Base-by-base conservation (phyloP, 108 stramenopile species). In the Cyclotella sp. region DNA sequence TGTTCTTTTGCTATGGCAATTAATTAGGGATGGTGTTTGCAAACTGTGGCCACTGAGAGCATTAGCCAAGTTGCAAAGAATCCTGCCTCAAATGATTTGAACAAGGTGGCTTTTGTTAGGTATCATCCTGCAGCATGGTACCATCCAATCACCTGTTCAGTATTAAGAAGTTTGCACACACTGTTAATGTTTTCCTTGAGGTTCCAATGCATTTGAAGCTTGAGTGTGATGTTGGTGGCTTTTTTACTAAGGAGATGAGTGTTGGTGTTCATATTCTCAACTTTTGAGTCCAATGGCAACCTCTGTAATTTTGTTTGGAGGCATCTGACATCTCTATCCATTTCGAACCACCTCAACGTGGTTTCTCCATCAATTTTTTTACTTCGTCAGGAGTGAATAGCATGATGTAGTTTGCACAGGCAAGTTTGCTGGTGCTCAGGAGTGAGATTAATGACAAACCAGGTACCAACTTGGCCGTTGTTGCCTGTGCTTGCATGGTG, bases 121-220 rank as follows among this genome's bases (percentile, higher is more conserved):
- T 59, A 61, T 0, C 70, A 58, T 9, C 58, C 70, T 9, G 70
- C 55, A 0, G 70, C 70, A 59, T 72, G 70, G 44, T 72, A 72
- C 54, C 57, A 72, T 22, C 29, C 26, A 16, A 72, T 29, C 0
- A 60, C 42, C 44, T 72, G 63, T 43, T 64, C 63, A 8, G 22
- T 44, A 19, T 64, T 64, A 2, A 43, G 63, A 0, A 64, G 13
- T 64, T 64, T 43, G 14, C 44, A 64, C 4, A 45, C 63, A 21
- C 43, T 64, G 63, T 64, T 64, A 0, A 64, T 45, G 42, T 9
- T 8, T 9, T 21, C 43, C n/a, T n/a, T n/a, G n/a, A n/a, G n/a
- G n/a, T n/a, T n/a, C n/a, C n/a, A n/a, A n/a, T n/a, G n/a, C n/a
- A n/a, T n/a, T n/a, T n/a, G n/a, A n/a, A n/a, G n/a, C n/a, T n/a